Percentiles rank a stretch among this genome's conserved stretches.
Evolutionary conservation across 345 rosid genomes (phyloP).

Genomic region (Lumnitzera littorea): DNA sequence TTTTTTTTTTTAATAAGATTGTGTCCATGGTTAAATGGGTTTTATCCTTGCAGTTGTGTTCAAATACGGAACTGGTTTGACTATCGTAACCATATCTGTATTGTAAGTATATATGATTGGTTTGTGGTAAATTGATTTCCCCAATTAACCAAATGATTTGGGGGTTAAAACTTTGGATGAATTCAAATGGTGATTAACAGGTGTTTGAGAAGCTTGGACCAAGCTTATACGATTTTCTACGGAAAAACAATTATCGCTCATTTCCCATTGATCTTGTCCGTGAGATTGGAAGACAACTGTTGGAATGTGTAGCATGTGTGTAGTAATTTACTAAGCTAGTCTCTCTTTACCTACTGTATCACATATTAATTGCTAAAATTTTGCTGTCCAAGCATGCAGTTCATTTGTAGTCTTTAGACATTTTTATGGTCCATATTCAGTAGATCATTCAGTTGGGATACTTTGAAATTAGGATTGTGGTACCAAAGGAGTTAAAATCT

Average conservation of each 20-base stretch:
- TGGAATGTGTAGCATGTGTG: conserved; percentile 99
- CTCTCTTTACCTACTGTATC: conserved; percentile 14
- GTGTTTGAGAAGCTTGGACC: conserved; percentile 99
- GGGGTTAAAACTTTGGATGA: conserved; percentile 77
- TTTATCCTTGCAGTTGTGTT: conserved; percentile 99
- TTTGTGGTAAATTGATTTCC: conserved; percentile 56
- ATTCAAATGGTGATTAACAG: conserved; percentile 86
- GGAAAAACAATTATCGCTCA: conserved; percentile 96
- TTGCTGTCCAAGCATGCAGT: too few relatives aligned
- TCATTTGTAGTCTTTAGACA: too few relatives aligned
- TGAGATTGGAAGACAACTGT: conserved; percentile 99
- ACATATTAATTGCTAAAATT: neutral
- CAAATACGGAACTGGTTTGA: conserved; percentile 99
- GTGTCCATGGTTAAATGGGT: conserved; percentile 58
- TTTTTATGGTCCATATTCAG: too few relatives aligned
- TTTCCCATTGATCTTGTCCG: conserved; percentile 99
- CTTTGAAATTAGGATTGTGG: too few relatives aligned
- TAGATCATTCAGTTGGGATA: too few relatives aligned
- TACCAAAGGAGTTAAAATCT: neutral
- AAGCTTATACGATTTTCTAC: conserved; percentile 99
- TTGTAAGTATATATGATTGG: conserved; percentile 75
- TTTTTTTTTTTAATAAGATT: neutral
- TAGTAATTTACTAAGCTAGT: conserved; percentile 57
- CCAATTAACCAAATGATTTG: conserved; percentile 49
- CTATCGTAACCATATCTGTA: conserved; percentile 99